phyloP scores from a whole-genome alignment of 345 rosid species.

The Gossypium rotundifolium region DNA sequence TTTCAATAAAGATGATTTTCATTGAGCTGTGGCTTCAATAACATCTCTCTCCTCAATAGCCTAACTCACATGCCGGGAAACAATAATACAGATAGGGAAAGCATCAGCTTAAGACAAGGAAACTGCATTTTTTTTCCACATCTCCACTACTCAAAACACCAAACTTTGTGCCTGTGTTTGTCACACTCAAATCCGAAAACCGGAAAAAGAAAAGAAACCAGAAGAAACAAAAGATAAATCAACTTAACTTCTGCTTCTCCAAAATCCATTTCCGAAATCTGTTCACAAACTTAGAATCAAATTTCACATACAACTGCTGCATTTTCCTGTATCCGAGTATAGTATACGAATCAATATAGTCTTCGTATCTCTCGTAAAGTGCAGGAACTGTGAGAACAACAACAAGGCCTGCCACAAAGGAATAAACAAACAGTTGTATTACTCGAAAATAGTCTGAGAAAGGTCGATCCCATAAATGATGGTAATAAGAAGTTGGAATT shows the following conservation, averaged over 20 bases:
- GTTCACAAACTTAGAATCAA: conserved; percentile 31
- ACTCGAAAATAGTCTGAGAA: not conserved
- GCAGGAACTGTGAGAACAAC: conserved; percentile 63
- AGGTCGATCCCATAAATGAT: not conserved
- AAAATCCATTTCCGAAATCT: conserved; percentile 41
- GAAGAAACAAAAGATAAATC: conserved; percentile 12
- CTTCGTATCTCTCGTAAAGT: conserved; percentile 61
- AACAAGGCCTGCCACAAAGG: conserved; percentile 51
- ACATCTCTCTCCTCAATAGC: not conserved
- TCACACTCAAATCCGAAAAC: not conserved
- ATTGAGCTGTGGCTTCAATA: not conserved
- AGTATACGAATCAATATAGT: conserved; percentile 39
- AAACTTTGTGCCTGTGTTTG: not conserved
- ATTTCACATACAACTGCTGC: conserved; percentile 37
- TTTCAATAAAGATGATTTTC: not conserved
- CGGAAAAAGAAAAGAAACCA: not conserved
- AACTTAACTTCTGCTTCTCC: conserved; percentile 55
- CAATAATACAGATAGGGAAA: not conserved
- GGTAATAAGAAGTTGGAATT: not conserved
- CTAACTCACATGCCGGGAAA: not conserved
- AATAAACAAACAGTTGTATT: not conserved
- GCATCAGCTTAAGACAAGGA: not conserved
- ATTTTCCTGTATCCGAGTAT: conserved; percentile 27
- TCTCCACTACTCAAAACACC: not conserved
- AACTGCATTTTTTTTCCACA: not conserved